Conservation (phyloP, 176 grass and related monocot species). For the Musa acuminata region DNA sequence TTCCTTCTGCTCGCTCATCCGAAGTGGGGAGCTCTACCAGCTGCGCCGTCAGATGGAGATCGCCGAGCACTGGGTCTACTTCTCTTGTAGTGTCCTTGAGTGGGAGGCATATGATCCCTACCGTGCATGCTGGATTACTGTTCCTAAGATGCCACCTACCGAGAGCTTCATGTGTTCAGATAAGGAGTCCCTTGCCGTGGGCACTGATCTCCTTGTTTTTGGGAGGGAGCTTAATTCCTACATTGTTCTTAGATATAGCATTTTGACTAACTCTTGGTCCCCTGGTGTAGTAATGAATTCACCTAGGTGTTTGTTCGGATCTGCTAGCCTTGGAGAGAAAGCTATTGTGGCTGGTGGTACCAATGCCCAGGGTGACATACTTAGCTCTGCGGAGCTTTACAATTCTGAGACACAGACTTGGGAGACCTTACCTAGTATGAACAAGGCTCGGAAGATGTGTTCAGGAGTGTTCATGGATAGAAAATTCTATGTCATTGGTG, state of each 20-base stretch:
- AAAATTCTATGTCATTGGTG: not conserved
- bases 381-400: not conserved
- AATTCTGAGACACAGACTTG: not conserved
- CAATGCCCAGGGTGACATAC: not conserved
- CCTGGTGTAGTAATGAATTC: not conserved
- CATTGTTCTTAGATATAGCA: not conserved
- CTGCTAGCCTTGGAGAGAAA: not conserved
- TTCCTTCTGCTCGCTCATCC: not conserved
- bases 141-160: not conserved
- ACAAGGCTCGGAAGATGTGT: not conserved
- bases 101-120: not conserved
- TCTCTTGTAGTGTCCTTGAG: not conserved
- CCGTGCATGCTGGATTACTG: not conserved
- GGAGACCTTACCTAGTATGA: no score
- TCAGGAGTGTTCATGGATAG: not conserved
- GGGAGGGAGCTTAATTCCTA: not conserved
- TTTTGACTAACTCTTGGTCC: not conserved
- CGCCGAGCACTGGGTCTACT: not conserved
- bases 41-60: not conserved
- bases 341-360: not conserved
- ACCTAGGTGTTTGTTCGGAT: not conserved
- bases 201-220: not conserved
- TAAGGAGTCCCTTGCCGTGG: not conserved
- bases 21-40: not conserved
- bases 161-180: not conserved